Evolutionary conservation across 305 asterid genomes (phyloP).

Genomic region (Solanum hybrid): DNA sequence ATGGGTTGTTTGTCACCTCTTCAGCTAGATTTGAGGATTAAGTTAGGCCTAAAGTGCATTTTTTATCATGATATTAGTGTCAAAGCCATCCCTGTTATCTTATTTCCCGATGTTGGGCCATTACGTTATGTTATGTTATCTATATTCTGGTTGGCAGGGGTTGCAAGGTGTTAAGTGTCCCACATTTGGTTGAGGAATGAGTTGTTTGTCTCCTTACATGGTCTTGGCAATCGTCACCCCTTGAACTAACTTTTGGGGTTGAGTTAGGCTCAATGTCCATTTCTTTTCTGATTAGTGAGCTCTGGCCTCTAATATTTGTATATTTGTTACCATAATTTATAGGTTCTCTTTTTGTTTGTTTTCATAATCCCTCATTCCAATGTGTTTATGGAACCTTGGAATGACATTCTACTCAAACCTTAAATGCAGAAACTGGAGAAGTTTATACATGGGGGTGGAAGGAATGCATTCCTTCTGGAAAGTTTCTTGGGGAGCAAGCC

Average conservation of each 20-base stretch:
- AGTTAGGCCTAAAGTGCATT: background rate
- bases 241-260: background rate
- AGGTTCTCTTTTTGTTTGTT: background rate
- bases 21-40: background rate
- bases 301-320: background rate
- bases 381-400: background rate
- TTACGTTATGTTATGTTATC: background rate
- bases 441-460: slow-evolving; percentile 99
- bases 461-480: slow-evolving; percentile 95
- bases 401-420: slow-evolving; percentile 12
- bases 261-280: background rate
- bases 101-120: background rate
- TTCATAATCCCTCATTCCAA: background rate
- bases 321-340: background rate
- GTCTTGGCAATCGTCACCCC: background rate
- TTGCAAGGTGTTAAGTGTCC: background rate
- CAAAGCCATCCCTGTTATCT: background rate
- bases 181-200: background rate
- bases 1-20: background rate
- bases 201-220: background rate
- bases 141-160: background rate
- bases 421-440: slow-evolving; percentile 60
- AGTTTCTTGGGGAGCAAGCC: slow-evolving; percentile 56
- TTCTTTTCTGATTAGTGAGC: background rate
- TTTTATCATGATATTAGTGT: background rate